Percentiles rank a stretch among this genome's conserved stretches.
Conservation (phyloP, 1,284 basidiomycete genomes). For the Gymnopus androsaceus region DNA sequence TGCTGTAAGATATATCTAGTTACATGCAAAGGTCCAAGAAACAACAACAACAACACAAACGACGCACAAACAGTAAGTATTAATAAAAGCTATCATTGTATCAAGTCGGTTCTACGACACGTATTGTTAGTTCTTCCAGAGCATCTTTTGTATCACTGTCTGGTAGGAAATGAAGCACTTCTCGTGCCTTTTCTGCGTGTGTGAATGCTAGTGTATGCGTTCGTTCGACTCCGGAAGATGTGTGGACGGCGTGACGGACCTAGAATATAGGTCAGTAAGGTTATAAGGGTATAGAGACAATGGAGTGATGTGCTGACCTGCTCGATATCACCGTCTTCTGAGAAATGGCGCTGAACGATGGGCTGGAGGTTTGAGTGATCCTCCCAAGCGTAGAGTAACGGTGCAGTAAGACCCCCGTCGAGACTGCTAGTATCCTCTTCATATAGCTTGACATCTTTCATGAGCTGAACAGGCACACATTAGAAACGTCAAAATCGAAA, state of each 20-base stretch:
- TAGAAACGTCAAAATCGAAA: slow-evolving; percentile 7
- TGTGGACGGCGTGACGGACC: slow-evolving; percentile 75
- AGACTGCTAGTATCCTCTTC: slow-evolving; percentile 42
- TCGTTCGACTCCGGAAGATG: slow-evolving; percentile 76
- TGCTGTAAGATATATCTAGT: neutral
- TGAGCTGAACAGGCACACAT: slow-evolving; percentile 53
- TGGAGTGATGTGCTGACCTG: slow-evolving; percentile 47
- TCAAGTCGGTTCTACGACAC: slow-evolving; percentile 58
- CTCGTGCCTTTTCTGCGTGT: slow-evolving; percentile 78
- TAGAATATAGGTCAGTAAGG: slow-evolving; percentile 29
- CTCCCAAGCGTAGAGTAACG: slow-evolving; percentile 83
- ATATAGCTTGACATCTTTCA: slow-evolving; percentile 85
- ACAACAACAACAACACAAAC: neutral
- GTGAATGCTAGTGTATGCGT: slow-evolving; percentile 76
- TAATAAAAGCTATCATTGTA: neutral
- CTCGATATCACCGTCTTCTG: slow-evolving; percentile 77
- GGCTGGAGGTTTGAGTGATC: slow-evolving; percentile 66
- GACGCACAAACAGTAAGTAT: neutral
- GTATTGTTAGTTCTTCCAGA: slow-evolving; percentile 65
- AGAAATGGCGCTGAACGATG: slow-evolving; percentile 15
- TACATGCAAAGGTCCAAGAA: neutral
- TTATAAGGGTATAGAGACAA: neutral
- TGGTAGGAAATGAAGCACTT: slow-evolving; percentile 72
- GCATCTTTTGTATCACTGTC: slow-evolving; percentile 80
- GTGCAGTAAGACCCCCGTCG: slow-evolving; percentile 74